Conservation (phyloP, 495 filamentous ascomycete genomes). For the Tetracladium setigerum region DNA sequence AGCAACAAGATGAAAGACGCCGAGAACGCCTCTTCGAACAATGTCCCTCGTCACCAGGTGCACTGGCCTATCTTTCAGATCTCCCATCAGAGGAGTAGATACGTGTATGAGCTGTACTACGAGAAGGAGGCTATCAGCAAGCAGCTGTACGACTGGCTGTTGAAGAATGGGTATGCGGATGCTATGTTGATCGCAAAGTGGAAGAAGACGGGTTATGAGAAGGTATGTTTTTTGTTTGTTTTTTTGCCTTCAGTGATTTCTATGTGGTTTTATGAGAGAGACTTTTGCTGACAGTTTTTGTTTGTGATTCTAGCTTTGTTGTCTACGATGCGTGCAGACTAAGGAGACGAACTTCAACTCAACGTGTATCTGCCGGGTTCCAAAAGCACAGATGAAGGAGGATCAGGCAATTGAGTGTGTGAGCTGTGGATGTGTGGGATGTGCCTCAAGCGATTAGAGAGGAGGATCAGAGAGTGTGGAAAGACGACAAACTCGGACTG, state of each 20-base stretch:
- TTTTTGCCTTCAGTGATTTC: neutral
- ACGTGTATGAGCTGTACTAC: constrained; percentile 98
- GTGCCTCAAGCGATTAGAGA: constrained; percentile 69
- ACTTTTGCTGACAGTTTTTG: neutral
- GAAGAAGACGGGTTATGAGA: constrained; percentile 99
- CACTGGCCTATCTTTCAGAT: constrained; percentile 98
- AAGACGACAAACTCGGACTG: neutral
- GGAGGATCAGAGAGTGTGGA: neutral
- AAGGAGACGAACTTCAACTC: constrained; percentile 99
- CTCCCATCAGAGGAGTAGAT: constrained; percentile 83
- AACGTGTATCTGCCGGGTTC: constrained; percentile 96
- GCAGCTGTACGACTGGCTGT: constrained; percentile 86
- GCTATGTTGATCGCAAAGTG: constrained; percentile 94
- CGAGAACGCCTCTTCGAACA: constrained; percentile 57
- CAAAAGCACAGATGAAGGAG: constrained; percentile 84
- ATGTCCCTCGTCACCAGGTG: constrained; percentile 67
- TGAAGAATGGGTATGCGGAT: constrained; percentile 96
- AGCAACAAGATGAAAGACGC: constrained; percentile 99
- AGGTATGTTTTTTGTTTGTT: constrained; percentile 47
- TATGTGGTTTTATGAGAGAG: neutral
- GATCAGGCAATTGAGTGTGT: constrained; percentile 88
- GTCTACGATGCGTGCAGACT: constrained; percentile 91
- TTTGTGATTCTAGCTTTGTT: constrained; percentile 59
- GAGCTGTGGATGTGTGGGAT: constrained; percentile 91
- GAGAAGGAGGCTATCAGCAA: constrained; percentile 92